Percentiles rank a stretch among this genome's conserved stretches.
Evolutionary conservation across 257 asterid species (phyloP).

Genomic region (Ilex aquifolium): DNA sequence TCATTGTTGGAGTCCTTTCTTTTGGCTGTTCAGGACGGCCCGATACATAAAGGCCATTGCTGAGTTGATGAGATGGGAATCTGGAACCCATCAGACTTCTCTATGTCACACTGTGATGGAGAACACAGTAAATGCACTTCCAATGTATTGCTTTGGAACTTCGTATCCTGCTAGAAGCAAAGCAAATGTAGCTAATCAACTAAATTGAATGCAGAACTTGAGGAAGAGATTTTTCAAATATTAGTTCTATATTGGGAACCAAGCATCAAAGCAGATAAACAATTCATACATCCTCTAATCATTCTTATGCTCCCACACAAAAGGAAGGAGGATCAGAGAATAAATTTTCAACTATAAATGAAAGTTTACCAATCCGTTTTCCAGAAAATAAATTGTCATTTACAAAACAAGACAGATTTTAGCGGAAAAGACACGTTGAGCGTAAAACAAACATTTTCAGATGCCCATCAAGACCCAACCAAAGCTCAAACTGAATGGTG

Average conservation of each 20-base stretch:
- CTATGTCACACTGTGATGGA: constrained; percentile 13
- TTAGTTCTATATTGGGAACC: background rate
- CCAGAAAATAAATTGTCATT: too few species aligned
- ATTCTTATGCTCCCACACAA: too few species aligned
- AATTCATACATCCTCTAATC: background rate
- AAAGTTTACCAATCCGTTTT: too few species aligned
- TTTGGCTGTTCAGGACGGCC: constrained; percentile 92
- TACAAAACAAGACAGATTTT: too few species aligned
- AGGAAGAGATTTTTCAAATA: background rate
- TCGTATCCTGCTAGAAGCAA: constrained; percentile 21
- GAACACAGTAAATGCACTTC: constrained; percentile 13
- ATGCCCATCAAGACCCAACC: too few species aligned
- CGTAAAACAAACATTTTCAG: too few species aligned
- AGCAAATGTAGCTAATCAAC: constrained; percentile 19
- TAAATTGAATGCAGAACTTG: constrained; percentile 10
- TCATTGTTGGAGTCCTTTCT: constrained; percentile 64
- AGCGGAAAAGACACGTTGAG: too few species aligned
- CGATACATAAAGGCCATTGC: constrained; percentile 84
- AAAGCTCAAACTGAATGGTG: too few species aligned
- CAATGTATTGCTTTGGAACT: constrained; percentile 10
- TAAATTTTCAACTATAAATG: too few species aligned
- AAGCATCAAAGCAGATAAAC: constrained; percentile 7
- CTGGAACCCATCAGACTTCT: constrained; percentile 69
- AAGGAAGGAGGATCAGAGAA: background rate
- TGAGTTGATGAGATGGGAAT: constrained; percentile 92